Percentiles rank a stretch among this genome's conserved stretches.
Conservation (phyloP, 2,329 filamentous ascomycete species). For the Dactylellina haptotyla region DNA sequence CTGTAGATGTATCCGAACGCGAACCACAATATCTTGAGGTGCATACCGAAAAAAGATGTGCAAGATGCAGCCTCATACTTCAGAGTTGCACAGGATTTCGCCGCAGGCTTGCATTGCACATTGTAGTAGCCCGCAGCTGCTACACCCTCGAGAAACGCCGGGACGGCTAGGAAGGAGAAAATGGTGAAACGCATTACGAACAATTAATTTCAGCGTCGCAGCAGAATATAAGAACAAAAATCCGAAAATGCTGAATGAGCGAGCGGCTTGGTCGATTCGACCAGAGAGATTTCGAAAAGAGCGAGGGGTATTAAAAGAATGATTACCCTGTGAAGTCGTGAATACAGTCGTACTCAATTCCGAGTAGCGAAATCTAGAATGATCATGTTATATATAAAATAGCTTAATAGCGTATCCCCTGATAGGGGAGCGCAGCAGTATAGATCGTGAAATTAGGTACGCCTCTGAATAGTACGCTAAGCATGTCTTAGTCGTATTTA, state of each 20-base stretch:
- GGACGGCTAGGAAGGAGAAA: not conserved
- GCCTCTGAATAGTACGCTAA: not conserved
- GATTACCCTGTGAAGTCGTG: not conserved
- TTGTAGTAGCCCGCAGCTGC: not conserved
- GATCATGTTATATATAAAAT: too few species aligned
- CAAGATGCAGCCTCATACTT: constrained; percentile 16
- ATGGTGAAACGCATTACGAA: constrained; percentile 27
- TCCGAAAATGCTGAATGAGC: not conserved
- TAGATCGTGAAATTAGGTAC: not conserved
- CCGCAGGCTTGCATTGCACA: constrained; percentile 24
- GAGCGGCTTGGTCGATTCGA: constrained; percentile 4
- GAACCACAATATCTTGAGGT: not conserved
- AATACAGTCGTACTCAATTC: too few species aligned
- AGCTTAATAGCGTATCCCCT: not conserved
- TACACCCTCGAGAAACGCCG: not conserved
- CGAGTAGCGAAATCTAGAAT: too few species aligned
- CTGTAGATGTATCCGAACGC: too few species aligned
- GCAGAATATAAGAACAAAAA: not conserved
- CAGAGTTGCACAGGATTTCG: constrained; percentile 19
- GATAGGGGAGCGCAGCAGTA: not conserved
- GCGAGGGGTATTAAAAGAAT: not conserved
- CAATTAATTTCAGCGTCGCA: too few species aligned
- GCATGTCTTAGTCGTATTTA: not conserved
- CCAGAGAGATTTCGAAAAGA: not conserved
- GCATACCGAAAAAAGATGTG: constrained; percentile 37